Percentiles rank a stretch among this genome's conserved stretches.
These are phyloP conservation scores for Trametes cingulata DNA, from an alignment of 768 basidiomycete species.

Conservation along the genomic window DNA sequence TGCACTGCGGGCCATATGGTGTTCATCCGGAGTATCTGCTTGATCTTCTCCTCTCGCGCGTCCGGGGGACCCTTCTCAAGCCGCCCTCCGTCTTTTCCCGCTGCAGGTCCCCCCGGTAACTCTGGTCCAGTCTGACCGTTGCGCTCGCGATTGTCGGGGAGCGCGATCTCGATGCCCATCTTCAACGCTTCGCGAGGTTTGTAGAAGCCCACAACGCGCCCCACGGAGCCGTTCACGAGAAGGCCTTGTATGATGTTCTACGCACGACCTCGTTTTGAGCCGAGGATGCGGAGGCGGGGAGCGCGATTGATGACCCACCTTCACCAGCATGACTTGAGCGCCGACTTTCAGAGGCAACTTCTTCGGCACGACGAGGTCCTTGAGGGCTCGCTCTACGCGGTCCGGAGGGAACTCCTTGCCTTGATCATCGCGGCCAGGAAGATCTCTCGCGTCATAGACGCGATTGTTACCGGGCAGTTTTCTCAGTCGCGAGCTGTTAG, in stretches of 20 bases:
- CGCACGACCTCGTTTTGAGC: neutral
- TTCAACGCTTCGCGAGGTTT: slow-evolving; percentile 40
- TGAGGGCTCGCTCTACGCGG: slow-evolving; percentile 48
- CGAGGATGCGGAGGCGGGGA: neutral
- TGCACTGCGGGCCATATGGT: slow-evolving; percentile 59
- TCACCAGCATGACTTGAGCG: slow-evolving; percentile 86
- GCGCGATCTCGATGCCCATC: slow-evolving; percentile 37
- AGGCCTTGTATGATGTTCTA: slow-evolving; percentile 70
- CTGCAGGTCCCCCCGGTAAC: neutral
- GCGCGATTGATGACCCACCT: slow-evolving; percentile 40
- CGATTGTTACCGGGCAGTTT: slow-evolving; percentile 41
- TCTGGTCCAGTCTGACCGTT: neutral
- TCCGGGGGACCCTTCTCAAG: neutral
- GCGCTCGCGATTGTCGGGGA: slow-evolving; percentile 4
- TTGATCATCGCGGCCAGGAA: slow-evolving; percentile 46
- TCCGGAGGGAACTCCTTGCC: slow-evolving; percentile 37
- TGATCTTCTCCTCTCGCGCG: slow-evolving; percentile 8
- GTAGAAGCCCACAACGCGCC: slow-evolving; percentile 33
- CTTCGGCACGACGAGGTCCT: slow-evolving; percentile 61
- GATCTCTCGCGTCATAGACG: slow-evolving; percentile 48
- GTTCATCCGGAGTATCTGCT: slow-evolving; percentile 22
- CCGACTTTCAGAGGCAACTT: slow-evolving; percentile 51
- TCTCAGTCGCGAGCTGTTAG: slow-evolving; percentile 57
- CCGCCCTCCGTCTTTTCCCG: too few species aligned
- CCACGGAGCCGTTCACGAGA: slow-evolving; percentile 73